phyloP scores from a whole-genome alignment of 108 stramenopile species.

The Discostella pseudostelligera region DNA sequence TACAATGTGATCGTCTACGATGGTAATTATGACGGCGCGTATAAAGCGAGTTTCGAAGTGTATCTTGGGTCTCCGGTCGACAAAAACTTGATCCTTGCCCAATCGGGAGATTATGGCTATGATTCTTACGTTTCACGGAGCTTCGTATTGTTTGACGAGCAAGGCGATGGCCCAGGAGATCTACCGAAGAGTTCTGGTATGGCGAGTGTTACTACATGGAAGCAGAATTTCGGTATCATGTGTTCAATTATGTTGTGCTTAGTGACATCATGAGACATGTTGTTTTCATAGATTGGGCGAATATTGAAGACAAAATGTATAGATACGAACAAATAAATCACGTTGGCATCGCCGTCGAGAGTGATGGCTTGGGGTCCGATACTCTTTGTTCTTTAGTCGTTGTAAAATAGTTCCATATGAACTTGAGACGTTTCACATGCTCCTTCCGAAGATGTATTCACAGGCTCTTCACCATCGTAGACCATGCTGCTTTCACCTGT shows the following conservation, averaged over 20 bases:
- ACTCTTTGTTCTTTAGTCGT: neutral
- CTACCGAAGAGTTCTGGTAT: conserved; percentile 1
- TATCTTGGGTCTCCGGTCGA: conserved; percentile 27
- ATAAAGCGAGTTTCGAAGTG: conserved; percentile 35
- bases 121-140: conserved; percentile 30
- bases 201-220: neutral
- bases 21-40: conserved; percentile 25
- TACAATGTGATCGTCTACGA: conserved; percentile 43
- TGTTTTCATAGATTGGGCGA: too few species aligned
- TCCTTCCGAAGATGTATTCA: conserved; percentile 1
- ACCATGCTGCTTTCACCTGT: neutral
- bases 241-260: neutral
- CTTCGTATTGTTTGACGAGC: conserved; percentile 34
- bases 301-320: too few species aligned
- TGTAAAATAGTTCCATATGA: conserved; percentile 44
- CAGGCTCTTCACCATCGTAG: neutral
- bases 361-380: too few species aligned
- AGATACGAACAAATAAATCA: too few species aligned
- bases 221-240: conserved; percentile 6
- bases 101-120: conserved; percentile 35
- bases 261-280: neutral
- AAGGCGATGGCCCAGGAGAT: neutral
- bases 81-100: conserved; percentile 32
- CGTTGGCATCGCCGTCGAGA: too few species aligned
- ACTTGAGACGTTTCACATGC: conserved; percentile 4